Conservation (phyloP, 495 filamentous ascomycete species). For the Penicillium tannophilum region DNA sequence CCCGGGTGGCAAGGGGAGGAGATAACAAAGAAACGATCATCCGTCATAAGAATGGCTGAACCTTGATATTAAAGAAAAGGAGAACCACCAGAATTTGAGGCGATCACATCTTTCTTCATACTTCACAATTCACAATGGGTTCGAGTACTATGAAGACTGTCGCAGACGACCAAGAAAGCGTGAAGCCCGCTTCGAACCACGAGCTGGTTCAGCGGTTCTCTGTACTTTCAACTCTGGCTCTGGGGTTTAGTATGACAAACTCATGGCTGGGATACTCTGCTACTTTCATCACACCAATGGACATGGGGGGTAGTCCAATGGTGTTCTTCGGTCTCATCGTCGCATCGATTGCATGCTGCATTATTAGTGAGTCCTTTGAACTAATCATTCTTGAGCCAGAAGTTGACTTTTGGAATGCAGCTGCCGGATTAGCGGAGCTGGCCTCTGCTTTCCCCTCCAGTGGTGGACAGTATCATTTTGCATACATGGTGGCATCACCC, state of each 20-base stretch:
- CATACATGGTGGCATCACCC: constrained; percentile 31
- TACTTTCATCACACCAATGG: constrained; percentile 17
- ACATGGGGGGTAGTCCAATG: constrained; percentile 17
- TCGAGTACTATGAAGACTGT: neutral
- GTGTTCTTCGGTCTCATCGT: constrained; percentile 20
- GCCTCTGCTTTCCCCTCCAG: constrained; percentile 47
- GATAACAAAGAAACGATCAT: neutral
- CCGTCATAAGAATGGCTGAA: neutral
- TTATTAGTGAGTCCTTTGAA: constrained; percentile 12
- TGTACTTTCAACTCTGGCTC: constrained; percentile 16
- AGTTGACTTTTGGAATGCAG: constrained; percentile 17
- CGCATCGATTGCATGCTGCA: constrained; percentile 13
- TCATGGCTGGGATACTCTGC: constrained; percentile 28
- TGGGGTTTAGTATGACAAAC: constrained; percentile 28
- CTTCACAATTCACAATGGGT: neutral
- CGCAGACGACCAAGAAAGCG: neutral
- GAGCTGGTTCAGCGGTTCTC: constrained; percentile 13
- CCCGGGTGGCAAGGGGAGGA: neutral
- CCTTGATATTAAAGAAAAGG: neutral
- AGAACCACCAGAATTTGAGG: neutral
- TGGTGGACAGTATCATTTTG: constrained; percentile 53
- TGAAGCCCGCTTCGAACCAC: neutral
- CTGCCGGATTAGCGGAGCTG: constrained; percentile 50
- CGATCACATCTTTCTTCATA: neutral
- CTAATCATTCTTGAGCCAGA: neutral